Conservation (phyloP, 1,284 basidiomycete genomes). For the Kwoniella shivajii region DNA sequence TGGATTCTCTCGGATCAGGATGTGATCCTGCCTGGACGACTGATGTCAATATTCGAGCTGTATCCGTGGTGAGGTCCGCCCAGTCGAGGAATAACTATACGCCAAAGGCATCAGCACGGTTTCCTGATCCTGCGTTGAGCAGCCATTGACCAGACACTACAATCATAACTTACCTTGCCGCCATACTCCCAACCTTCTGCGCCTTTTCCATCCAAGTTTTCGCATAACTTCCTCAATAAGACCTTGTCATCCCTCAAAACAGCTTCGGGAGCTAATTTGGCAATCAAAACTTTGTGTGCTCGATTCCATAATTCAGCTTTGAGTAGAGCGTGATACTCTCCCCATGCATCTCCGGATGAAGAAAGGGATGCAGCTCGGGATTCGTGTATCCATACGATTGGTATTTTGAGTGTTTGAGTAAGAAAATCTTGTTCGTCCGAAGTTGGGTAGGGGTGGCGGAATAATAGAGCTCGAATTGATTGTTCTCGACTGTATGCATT, state of each 20-base stretch:
- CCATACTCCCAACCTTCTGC: constrained; percentile 75
- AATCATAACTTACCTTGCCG: constrained; percentile 71
- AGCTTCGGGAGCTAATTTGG: constrained; percentile 86
- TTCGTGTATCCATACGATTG: constrained; percentile 81
- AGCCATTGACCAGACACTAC: no score
- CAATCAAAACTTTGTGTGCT: constrained; percentile 79
- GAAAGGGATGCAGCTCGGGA: constrained; percentile 61
- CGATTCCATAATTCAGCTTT: constrained; percentile 68
- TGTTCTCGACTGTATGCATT: constrained; percentile 65
- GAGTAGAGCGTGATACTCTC: constrained; percentile 76
- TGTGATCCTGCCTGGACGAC: constrained; percentile 27
- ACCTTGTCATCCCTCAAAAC: constrained; percentile 76
- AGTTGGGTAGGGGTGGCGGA: constrained; percentile 69
- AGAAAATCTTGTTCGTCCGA: constrained; percentile 74
- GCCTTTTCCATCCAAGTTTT: constrained; percentile 64
- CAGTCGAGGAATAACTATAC: constrained; percentile 46
- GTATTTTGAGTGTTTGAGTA: constrained; percentile 74
- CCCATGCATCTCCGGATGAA: constrained; percentile 63
- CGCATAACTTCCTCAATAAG: constrained; percentile 74
- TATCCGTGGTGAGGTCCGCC: constrained; percentile 34
- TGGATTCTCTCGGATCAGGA: constrained; percentile 52
- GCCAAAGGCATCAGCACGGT: neutral
- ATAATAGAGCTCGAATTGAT: constrained; percentile 78
- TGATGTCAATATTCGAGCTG: constrained; percentile 35
- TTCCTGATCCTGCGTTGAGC: neutral